Evolutionary conservation across 768 basidiomycete species (phyloP).

Genomic region (Tubosaeta brunneosetosa): DNA sequence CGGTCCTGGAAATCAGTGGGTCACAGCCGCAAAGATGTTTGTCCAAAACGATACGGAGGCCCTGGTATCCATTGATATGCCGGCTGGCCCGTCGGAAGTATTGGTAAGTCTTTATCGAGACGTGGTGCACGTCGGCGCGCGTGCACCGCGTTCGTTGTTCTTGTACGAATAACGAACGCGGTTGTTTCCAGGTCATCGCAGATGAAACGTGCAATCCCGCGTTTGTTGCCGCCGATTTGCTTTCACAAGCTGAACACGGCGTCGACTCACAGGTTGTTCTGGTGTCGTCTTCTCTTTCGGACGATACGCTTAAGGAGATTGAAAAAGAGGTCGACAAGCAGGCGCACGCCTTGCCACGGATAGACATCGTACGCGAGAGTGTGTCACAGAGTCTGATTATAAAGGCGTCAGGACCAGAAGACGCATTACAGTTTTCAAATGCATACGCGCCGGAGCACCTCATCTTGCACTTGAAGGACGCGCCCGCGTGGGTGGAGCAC

Average conservation of each 20-base stretch:
- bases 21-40: conserved; percentile 98
- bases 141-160: conserved; percentile 45
- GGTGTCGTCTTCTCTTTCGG: conserved; percentile 68
- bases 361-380: conserved; percentile 87
- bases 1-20: conserved; percentile 99
- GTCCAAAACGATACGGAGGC: conserved; percentile 99
- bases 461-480: conserved; percentile 81
- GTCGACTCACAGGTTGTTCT: conserved; percentile 97
- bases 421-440: conserved; percentile 88
- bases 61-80: conserved; percentile 97
- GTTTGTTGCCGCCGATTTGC: conserved; percentile 93
- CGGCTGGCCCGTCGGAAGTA: conserved; percentile 96
- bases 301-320: conserved; percentile 61
- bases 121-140: conserved; percentile 58
- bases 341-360: conserved; percentile 79
- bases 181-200: conserved; percentile 73
- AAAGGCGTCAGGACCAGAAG: conserved; percentile 55
- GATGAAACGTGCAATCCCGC: conserved; percentile 81
- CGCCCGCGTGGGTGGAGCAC: conserved; percentile 53
- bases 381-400: conserved; percentile 90
- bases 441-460: conserved; percentile 98
- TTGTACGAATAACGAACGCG: conserved; percentile 32
- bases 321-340: conserved; percentile 84
- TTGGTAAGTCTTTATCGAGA: conserved; percentile 57
- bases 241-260: conserved; percentile 98